Base-by-base conservation (phyloP, 2,329 filamentous ascomycete genomes). In the Ascochyta koolunga region DNA sequence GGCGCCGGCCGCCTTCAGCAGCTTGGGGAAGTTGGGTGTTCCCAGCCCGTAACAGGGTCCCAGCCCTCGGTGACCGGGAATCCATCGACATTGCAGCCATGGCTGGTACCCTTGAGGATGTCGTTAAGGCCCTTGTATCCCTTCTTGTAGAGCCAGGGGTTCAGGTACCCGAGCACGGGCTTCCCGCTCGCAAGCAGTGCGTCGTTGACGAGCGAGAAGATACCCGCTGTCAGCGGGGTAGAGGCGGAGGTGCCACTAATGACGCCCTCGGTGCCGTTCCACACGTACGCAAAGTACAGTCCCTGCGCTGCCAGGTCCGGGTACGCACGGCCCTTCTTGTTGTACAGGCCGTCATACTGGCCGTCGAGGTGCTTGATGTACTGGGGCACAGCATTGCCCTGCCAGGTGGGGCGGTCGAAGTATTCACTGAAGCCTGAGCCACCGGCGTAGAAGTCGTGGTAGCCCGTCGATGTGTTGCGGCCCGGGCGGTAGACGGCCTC, bases 281-380 rank as follows among this genome's bases (percentile, higher is more conserved):
- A 75, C 25, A 80, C 68, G 21, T 78, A 73, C 3, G 73, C 75
- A 61, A 80, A 83, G 56, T 74, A 68, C 69, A 68, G 69, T 19
- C 87, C 88, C 56, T 85, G 82, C 7, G 83, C 83, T 1, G 86
- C 81, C 19, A 90, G 78, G 62, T 89, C 86, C 0, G 86, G 86
- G 57, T 85, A 83, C 0, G 75, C 87, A 51, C 86, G 80, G 0
- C 86, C 87, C 3, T 81, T 35, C 60, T 75, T 69, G 68, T 80
- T 78, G 72, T 78, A 82, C 62, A 87, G 78, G 15, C 79, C 75
- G 58, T 65, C 74, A 71, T 72, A 84, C 66, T 70, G 51, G 68
- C 72, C 70, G 5, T 75, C 67, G 1, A 81, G 63, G 24, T 63
- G 64, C 24, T 72, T 63, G 18, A 84, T 70, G 59, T 83, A 85